Evolutionary conservation across 495 filamentous ascomycete species (phyloP), one percentile per base, ranked within the genome.

Genomic region (Pyronema domesticum): DNA sequence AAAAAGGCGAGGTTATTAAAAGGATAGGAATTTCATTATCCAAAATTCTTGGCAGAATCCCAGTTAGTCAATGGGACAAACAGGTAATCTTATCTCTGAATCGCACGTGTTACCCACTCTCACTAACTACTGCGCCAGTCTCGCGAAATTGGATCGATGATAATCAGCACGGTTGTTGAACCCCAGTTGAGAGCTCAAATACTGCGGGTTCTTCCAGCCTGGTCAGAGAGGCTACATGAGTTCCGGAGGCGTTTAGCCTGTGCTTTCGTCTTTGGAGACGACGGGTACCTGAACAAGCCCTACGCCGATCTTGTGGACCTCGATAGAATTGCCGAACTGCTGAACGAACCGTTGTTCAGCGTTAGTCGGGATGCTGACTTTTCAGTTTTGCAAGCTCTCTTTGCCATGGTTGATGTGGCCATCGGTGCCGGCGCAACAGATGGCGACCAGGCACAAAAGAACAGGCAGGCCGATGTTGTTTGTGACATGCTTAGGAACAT

Each of bases 231-330:
- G 54, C 70, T 80, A 17, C 73, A 80, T 46, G 70, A 80, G 33
- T 69, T 94, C 42, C 75, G 82, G 39, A 76, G 80, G 35, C 75
- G 82, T n/a, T 75, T 95, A 9, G 85, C 86, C 1, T 69, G 85
- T 37, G 72, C 79, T 15, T 89, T 81, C 60, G 69, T 86, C 56
- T 80, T 84, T 57, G 62, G 71, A 19, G 73, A 80, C 55, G 58
- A 67, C 3, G 54, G 65, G 1, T 70, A 75, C 11, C 68, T 78
- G 11, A 67, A 67, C 33, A 68, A 71, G 30, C 55, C 67, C 0
- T 66, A 73, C 6, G 66, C 71, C 50, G 61, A 66, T 7, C 65
- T 72, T n/a, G 65, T 82, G 43, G 67, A 74, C 54, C 64, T 86
- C 7, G n/a, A 42, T 33, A 40, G 35, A 43, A n/a, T 53, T 9